These are phyloP conservation scores for Aspergillus olivimuriae DNA, from an alignment of 495 filamentous ascomycete species.

Conservation along the genomic window DNA sequence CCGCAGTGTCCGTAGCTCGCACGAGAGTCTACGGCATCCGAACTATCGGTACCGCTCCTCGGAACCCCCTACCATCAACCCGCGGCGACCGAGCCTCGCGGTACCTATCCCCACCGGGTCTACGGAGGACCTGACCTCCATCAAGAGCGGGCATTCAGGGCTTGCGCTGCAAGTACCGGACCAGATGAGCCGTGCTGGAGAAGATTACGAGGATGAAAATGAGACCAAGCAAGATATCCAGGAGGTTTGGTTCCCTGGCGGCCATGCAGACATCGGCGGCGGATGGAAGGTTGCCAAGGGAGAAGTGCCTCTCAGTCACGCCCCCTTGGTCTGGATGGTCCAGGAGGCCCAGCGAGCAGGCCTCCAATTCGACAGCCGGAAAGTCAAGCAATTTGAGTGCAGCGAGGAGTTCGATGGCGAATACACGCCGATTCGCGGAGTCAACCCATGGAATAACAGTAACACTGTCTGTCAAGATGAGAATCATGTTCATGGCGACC, in stretches of 20 bases:
- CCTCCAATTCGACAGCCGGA: conserved; percentile 60
- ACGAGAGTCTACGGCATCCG: conserved; percentile 15
- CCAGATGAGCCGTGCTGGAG: conserved; percentile 6
- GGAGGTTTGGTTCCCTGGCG: conserved; percentile 79
- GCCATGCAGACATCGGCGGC: conserved; percentile 78
- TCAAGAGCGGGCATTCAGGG: conserved; percentile 33
- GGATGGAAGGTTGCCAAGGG: conserved; percentile 63
- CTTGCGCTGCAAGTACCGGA: conserved; percentile 32
- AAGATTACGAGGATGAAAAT: conserved; percentile 51
- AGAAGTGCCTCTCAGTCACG: conserved; percentile 60
- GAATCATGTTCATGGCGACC: conserved; percentile 11
- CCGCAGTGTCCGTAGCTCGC: conserved; percentile 24
- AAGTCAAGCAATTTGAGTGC: conserved; percentile 61
- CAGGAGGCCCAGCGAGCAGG: conserved; percentile 71
- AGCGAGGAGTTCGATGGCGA: conserved; percentile 44
- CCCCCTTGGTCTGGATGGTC: conserved; percentile 80
- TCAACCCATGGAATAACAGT: conserved; percentile 29
- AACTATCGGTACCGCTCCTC: conserved; percentile 39
- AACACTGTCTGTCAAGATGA: conserved; percentile 18
- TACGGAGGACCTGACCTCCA: conserved; percentile 30
- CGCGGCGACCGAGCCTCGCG: conserved; percentile 20
- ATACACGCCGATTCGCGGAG: conserved; percentile 35
- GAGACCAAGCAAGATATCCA: conserved; percentile 67
- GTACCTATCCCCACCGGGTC: conserved; percentile 23
- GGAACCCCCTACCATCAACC: conserved; percentile 19